Base-by-base conservation (phyloP, 352 stramenopile species). In the Pythium graminicola region DNA sequence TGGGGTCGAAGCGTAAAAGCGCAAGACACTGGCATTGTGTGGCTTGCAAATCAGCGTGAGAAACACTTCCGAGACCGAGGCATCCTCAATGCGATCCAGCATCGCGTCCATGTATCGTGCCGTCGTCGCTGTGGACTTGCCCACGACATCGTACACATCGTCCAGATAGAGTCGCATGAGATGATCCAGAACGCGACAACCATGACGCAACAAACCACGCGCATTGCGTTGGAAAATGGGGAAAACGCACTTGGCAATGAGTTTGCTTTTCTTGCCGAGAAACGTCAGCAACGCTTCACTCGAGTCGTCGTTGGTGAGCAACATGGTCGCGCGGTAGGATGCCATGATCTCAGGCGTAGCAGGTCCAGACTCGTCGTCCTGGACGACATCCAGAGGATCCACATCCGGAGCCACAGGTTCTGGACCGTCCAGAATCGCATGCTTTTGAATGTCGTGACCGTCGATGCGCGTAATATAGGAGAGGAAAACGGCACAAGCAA, bases 291-390 rank as follows among this genome's bases (percentile, higher is more conserved):
- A 64, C 54, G 72, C 65, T 40, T 95, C 85, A 17, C 74, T 77
- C 35, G 81, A 66, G 51, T 95, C 80, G 41, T 93, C 84, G 62
- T 83, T 93, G 35, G 86, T 87, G 42, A 96, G 67, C 59, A 96
- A 60, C 83, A 96, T 94, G 43, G 85, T 96, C 38, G 85, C 87
- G 47, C 78, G 75, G 67, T 89, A 92, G 41, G 81, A 90, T 47
- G 73, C 65, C 46, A 86, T 62, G 53, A 95, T 56, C 28, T 83
- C 81, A 16, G 72, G 63, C 28, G 80, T 76, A 24, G 89, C 83
- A n/a, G n/a, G n/a, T n/a, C n/a, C n/a, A n/a, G n/a, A n/a, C 24
- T 74, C 52, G 9, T 60, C 63, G 17, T 43, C 32, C 8, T 38
- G 14, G 26, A 19, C 13, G 14, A 17, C 6, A 11, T 26, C 27